Base-by-base conservation (phyloP, 1,139 yeast species). In the Meyerozyma smithsonii region DNA sequence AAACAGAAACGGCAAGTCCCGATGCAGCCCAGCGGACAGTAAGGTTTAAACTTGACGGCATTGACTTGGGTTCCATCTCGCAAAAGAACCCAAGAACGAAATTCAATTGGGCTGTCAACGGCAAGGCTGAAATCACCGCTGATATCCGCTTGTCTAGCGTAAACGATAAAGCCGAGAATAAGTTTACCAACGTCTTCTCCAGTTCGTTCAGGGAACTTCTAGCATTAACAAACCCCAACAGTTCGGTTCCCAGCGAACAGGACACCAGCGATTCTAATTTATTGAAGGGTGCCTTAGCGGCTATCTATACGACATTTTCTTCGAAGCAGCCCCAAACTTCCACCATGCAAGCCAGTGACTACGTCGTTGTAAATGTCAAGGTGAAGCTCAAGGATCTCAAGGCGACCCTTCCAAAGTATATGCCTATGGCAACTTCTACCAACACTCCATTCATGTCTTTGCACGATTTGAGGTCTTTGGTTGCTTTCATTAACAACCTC, bases 31-130 rank as follows among this genome's bases (percentile, higher is more conserved):
- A 62, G 19, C 72, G 74, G 46, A 69, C 78, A 10, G 77, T 84
- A 5, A 62, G 88, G 43, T 69, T 83, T 49, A 75, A 84, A 52
- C 60, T 84, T 38, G 86, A 83, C 50, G 81, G 83, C 16, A 74
- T 82, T 18, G 80, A 81, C 51, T 61, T 84, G 46, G 73, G 67
- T 48, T 70, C 46, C 48, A 65, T 57, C 42, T 67, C 57, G 56
- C 69, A 48, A 46, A 52, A 54, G 18, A 61, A 64, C 42, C 59
- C 68, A 4, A 51, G 51, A 34, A 68, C 72, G 51, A 74, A 76
- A 50, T 79, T 84, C 53, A 81, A 81, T 52, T 84, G 92, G 92
- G 61, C 84, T 10, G 71, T 73, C 16, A 79, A 77, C 39, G 90
- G 92, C 2, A 78, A 77, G 47, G 82, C 84, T 1, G 89, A 84